Base-by-base conservation (phyloP, 2,329 filamentous ascomycete species). In the Aspergillus udagawae region DNA sequence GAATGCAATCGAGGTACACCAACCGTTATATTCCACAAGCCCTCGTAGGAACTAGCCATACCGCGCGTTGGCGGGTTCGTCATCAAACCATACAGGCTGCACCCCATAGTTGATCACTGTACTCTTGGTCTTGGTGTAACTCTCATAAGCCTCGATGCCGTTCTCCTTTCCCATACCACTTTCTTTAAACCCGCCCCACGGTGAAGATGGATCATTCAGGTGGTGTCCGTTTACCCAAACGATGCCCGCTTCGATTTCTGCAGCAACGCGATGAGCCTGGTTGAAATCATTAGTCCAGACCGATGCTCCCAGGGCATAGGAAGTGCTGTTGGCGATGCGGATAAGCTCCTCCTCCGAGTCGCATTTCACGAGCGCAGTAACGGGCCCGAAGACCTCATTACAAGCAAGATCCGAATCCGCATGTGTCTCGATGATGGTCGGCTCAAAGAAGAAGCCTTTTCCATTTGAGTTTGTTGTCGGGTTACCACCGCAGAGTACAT, bases 91-190 rank as follows among this genome's bases (percentile, higher is more conserved):
- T 59, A 87, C 86, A 41, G 88, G 86, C 2, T 73, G 74, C 12
- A 73, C 76, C 21, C 84, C 87, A 63, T 87, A 90, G 68, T 89
- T 91, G 60, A 91, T 66, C 10, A 73, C 66, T 68, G 68, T 71
- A 49, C 70, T 73, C 51, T 71, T 73, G 2, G 67, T 64, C 49
- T 65, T 82, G 0, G 83, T 85, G 62, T 86, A 86, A 0, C 80
- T 79, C 51, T 73, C 76, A 63, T 83, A 86, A 0, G 85, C 83
- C 65, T 88, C 87, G 0, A 86, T 63, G 0, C 88, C 88, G 65
- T 91, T 90, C 76, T 91, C 88, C 59, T 86, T 90, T 1, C 87
- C 88, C 0, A 90, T 81, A 1, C 88, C 88, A 62, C 84, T 86
- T 1, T 82, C 79, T 63, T 85, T 85, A 29, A 83, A 77, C 1